Evolutionary conservation across 2,329 filamentous ascomycete genomes (phyloP).

Genomic region (Aureobasidium lini): DNA sequence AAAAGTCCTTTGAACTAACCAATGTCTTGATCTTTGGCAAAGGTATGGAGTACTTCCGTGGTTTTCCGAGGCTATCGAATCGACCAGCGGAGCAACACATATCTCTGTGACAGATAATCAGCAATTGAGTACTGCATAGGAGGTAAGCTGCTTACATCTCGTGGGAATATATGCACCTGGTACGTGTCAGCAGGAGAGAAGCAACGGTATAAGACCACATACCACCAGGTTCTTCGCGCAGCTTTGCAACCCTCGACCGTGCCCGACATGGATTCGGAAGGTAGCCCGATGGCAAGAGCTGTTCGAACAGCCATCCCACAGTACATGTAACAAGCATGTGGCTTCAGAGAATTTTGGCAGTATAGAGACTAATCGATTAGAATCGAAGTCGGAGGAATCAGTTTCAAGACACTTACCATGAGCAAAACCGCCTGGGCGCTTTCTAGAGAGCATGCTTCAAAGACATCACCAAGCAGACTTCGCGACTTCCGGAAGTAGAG

Average conservation of each 20-base stretch:
- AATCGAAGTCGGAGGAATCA: background rate
- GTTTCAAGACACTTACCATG: conserved; percentile 17
- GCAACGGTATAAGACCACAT: background rate
- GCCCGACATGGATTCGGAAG: conserved; percentile 8
- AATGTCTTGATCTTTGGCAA: background rate
- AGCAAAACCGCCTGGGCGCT: conserved; percentile 24
- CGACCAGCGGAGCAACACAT: conserved; percentile 27
- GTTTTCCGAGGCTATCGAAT: conserved; percentile 25
- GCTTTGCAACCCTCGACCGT: conserved; percentile 2
- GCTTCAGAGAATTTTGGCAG: conserved; percentile 18
- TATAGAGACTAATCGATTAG: conserved; percentile 14
- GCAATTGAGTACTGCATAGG: no score
- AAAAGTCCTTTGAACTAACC: background rate
- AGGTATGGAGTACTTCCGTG: conserved; percentile 23
- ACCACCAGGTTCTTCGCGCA: conserved; percentile 16
- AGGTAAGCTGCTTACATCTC: background rate
- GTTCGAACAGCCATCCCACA: conserved; percentile 17
- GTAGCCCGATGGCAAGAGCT: conserved; percentile 17
- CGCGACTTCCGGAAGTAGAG: conserved; percentile 24
- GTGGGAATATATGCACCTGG: background rate
- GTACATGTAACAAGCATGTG: conserved; percentile 18
- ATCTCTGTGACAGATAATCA: conserved; percentile 18
- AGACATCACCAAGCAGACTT: conserved; percentile 23
- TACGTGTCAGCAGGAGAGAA: background rate
- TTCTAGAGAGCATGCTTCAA: conserved; percentile 25